Base-by-base conservation (phyloP, 164 flowering plant genomes). In the Sextonia rubra region DNA sequence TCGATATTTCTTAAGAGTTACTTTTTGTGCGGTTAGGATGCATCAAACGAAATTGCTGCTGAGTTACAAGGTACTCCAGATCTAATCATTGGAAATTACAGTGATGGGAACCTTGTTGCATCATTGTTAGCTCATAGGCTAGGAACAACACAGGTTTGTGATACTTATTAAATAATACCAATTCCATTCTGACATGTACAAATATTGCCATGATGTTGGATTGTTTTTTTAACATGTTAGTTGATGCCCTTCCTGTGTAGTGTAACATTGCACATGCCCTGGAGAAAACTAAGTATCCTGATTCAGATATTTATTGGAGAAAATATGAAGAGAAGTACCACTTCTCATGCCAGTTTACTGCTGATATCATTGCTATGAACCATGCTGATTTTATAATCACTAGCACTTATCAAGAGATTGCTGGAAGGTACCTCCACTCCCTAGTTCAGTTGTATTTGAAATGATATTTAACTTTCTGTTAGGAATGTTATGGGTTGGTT, bases 91-190 rank as follows among this genome's bases (percentile, higher is more conserved):
- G 99, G 99, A 49, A 95, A 95, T 81, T 95, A 95, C 75, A 95
- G 99, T 83, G 99, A 95, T 79, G 99, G 99, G 64, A 95, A 95
- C 85, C 93, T 95, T 68, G 99, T 95, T 68, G 98, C 98, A 61
- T 88, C 97, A 64, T 80, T 95, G 71, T 79, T 95, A 76, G 80
- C 98, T 17, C 72, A 87, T 76, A 91, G 90, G 70, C 82, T 91
- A 81, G 99, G 99, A 71, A 88, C 93, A 61, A 95, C 97, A 48
- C 97, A 93, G 94, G 99, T 95, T 18, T 66, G 77, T 25, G n/a
- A 29, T 66, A 52, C 44, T 26, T 44, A 47, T 64, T 6, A n/a
- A 25, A 66, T 56, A 30, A 18, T 77, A 60, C 64, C 23, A 27
- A 47, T 47, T 63, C 29, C 22, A 55, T 17, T 6, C 47, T 30